Percentiles rank a stretch among this genome's conserved stretches.
phyloP scores from a whole-genome alignment of 2,329 filamentous ascomycete species.

The Furcasterigmium sp. region DNA sequence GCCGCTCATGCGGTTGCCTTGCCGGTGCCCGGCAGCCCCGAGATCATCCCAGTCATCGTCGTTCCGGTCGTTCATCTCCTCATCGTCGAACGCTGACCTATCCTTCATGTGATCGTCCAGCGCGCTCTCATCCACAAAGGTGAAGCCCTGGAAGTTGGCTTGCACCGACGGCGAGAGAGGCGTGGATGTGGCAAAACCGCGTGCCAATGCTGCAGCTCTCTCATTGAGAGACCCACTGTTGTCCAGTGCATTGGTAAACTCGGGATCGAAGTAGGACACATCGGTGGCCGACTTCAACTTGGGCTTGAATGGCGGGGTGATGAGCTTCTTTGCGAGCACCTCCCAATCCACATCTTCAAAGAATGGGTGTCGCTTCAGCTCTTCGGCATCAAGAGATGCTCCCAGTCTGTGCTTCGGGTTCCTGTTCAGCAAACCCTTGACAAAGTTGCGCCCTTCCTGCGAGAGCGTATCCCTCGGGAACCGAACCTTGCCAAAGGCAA shows the following conservation, averaged over 20 bases:
- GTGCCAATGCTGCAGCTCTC: constrained; percentile 78
- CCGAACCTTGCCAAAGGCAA: constrained; percentile 95
- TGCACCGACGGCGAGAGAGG: constrained; percentile 93
- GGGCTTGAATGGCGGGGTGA: constrained; percentile 95
- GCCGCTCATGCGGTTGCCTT: constrained; percentile 58
- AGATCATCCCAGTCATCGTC: constrained; percentile 57
- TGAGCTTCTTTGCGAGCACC: constrained; percentile 79
- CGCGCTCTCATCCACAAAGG: constrained; percentile 95
- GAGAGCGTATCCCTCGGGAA: constrained; percentile 94
- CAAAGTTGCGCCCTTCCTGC: constrained; percentile 92
- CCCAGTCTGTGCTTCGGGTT: constrained; percentile 95
- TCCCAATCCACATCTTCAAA: constrained; percentile 94
- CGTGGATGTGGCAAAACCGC: constrained; percentile 82
- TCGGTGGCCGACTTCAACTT: constrained; percentile 94
- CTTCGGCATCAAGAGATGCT: constrained; percentile 84
- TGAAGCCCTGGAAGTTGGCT: constrained; percentile 97
- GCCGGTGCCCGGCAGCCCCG: constrained; percentile 46
- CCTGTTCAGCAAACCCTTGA: constrained; percentile 93
- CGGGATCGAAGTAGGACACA: constrained; percentile 96
- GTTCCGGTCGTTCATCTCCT: constrained; percentile 53
- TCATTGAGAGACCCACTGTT: constrained; percentile 86
- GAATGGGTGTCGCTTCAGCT: constrained; percentile 91
- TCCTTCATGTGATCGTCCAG: constrained; percentile 78
- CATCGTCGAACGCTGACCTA: constrained; percentile 41
- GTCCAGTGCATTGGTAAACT: constrained; percentile 93